Evolutionary conservation across 179 eudicot species (phyloP), one percentile per base, ranked within the genome.

Genomic region (Dionaea muscipula): DNA sequence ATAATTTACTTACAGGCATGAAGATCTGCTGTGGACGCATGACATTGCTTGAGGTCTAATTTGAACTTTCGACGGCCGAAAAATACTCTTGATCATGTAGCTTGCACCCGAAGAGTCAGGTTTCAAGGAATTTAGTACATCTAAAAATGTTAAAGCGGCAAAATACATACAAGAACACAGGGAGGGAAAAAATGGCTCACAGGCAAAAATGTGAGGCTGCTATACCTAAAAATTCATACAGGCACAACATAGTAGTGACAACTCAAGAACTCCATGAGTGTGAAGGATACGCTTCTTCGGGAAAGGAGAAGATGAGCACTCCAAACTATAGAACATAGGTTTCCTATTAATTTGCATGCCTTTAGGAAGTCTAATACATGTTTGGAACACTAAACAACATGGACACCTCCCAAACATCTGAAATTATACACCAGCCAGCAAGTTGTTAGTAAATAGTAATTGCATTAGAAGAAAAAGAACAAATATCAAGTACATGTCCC

Each of bases 271-370:
- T 6, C 5, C 20, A 57, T 0, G 43, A 57, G 28, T 55, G 47
- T 55, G 47, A 63, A 78, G 98, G 94, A 91, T 91, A 91, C 95
- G 85, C 31, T 72, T 73, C 62, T 64, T 56, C 20, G 81, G 83
- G 47, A 87, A 71, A 61, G 69, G 67, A 59, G 70, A 65, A 38
- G 78, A 57, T 28, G 77, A 65, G 49, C 26, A 25, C 55, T 66
- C 77, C 71, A 60, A 26, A 25, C 52, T 79, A 62, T 87, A 87
- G 65, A 87, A 70, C 35, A 76, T 64, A n/a, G 62, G 62, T 45
- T 41, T 74, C 77, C 83, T 78, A 54, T 62, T 63, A 46, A 87
- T 78, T 57, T 65, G 77, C 37, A 68, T 59, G 69, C 58, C 71
- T 55, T 57, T 65, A 17, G 72, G 62, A 43, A 76, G 64, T 60